Percentiles rank a stretch among this genome's conserved stretches.
Conservation (phyloP, 2,329 filamentous ascomycete species). For the Nemania diffusa region DNA sequence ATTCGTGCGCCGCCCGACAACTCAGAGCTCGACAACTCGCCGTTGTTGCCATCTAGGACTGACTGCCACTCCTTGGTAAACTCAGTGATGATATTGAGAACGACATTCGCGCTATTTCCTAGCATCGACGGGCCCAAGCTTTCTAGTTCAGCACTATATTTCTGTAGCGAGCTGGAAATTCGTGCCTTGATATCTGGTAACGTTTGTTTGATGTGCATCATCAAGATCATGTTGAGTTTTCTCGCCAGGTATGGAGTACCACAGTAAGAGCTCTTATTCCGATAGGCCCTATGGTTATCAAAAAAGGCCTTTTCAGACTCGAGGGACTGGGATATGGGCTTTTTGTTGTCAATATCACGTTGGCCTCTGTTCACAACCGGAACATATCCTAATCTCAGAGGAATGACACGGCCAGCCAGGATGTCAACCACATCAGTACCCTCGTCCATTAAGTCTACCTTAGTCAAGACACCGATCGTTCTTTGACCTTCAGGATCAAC, state of each 20-base stretch:
- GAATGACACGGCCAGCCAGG: constrained; percentile 95
- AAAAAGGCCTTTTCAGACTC: constrained; percentile 98
- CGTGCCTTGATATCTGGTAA: constrained; percentile 98
- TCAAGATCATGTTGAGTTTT: constrained; percentile 97
- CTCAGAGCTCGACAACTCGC: constrained; percentile 92
- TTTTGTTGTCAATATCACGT: constrained; percentile 98
- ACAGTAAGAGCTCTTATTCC: constrained; percentile 98
- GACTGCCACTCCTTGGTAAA: constrained; percentile 98
- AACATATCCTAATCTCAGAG: constrained; percentile 91
- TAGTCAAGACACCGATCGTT: constrained; percentile 97
- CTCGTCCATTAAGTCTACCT: constrained; percentile 99
- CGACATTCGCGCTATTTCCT: constrained; percentile 94
- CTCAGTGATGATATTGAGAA: constrained; percentile 98
- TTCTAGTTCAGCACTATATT: constrained; percentile 85
- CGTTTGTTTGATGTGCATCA: constrained; percentile 99
- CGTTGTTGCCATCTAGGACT: constrained; percentile 95
- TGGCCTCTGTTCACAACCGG: constrained; percentile 98
- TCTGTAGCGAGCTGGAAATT: constrained; percentile 92
- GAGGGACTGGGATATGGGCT: constrained; percentile 88
- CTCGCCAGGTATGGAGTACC: constrained; percentile 96
- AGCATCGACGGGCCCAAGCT: constrained; percentile 93
- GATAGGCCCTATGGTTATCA: constrained; percentile 97
- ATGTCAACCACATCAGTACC: constrained; percentile 99
- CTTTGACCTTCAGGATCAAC: constrained; percentile 97
- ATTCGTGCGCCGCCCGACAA: constrained; percentile 97